Conservation (phyloP, 768 basidiomycete species). For the Boletus edulis region DNA sequence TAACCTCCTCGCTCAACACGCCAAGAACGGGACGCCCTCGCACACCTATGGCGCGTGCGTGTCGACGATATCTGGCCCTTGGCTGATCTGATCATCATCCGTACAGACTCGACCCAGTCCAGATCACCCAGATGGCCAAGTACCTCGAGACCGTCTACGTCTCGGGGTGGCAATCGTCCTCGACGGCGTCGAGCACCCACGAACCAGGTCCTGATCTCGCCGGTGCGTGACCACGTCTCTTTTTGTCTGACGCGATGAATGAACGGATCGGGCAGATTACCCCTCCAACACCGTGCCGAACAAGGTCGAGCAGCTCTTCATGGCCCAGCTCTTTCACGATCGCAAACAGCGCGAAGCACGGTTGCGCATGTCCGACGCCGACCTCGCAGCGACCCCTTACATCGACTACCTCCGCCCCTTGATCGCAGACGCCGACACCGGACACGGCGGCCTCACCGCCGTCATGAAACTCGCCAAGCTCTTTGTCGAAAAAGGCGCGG, state of each 20-base stretch:
- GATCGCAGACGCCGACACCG: conserved; percentile 96
- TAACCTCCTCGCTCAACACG: conserved; percentile 70
- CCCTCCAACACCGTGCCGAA: conserved; percentile 98
- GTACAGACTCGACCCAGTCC: conserved; percentile 91
- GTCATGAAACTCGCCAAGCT: conserved; percentile 98
- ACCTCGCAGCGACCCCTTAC: conserved; percentile 65
- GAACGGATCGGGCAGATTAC: conserved; percentile 59
- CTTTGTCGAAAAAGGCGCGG: conserved; percentile 98
- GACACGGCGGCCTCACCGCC: conserved; percentile 96
- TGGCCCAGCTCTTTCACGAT: conserved; percentile 98
- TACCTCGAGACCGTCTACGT: conserved; percentile 99
- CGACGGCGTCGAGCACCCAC: conserved; percentile 89
- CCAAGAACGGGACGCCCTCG: conserved; percentile 73
- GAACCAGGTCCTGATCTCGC: conserved; percentile 99
- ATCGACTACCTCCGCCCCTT: conserved; percentile 94
- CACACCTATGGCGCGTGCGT: conserved; percentile 98
- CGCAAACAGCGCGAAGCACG: conserved; percentile 90
- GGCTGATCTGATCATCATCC: conserved; percentile 21
- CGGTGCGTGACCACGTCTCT: conserved; percentile 46
- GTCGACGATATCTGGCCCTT: not conserved
- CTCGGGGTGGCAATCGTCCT: conserved; percentile 94
- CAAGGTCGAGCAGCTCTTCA: conserved; percentile 98
- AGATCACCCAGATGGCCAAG: conserved; percentile 98
- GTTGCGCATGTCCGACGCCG: conserved; percentile 62
- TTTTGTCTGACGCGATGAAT: not conserved